These are phyloP conservation scores for Fusarium sambucinum DNA, from an alignment of 2,329 filamentous ascomycete species.

Conservation along the genomic window DNA sequence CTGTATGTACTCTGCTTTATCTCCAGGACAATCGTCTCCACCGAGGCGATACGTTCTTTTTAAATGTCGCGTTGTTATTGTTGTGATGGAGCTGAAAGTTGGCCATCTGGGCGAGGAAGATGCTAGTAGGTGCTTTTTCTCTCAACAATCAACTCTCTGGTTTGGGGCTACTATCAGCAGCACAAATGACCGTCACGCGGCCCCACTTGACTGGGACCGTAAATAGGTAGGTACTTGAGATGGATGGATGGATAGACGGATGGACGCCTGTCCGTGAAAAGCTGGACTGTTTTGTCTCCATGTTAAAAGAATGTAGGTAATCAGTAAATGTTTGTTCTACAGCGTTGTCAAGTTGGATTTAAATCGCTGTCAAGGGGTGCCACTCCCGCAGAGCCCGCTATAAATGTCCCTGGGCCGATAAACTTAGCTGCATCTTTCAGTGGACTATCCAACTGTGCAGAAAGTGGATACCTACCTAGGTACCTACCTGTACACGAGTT, in stretches of 20 bases:
- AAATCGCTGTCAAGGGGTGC: slow-evolving; percentile 4
- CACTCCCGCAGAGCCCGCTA: slow-evolving; percentile 12
- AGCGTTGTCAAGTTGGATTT: background rate
- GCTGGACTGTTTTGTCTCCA: background rate
- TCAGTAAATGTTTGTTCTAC: background rate
- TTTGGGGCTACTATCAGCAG: slow-evolving; percentile 28
- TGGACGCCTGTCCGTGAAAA: background rate
- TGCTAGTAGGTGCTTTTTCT: slow-evolving; percentile 12
- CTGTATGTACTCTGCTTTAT: slow-evolving; percentile 18
- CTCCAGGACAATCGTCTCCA: slow-evolving; percentile 34
- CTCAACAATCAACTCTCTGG: slow-evolving; percentile 11
- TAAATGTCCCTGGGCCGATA: slow-evolving; percentile 6
- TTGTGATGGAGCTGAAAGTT: slow-evolving; percentile 18
- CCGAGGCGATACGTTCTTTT: slow-evolving; percentile 33
- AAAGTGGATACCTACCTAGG: background rate
- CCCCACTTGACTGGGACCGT: background rate
- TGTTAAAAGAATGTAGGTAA: background rate
- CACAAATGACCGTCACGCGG: slow-evolving; percentile 24
- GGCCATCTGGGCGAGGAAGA: slow-evolving; percentile 4
- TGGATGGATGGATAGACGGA: background rate
- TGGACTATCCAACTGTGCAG: background rate
- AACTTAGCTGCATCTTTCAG: slow-evolving; percentile 8
- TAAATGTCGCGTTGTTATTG: slow-evolving; percentile 11
- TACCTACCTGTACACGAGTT: slow-evolving; percentile 3
- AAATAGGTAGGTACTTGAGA: background rate